Base-by-base conservation (phyloP, 495 filamentous ascomycete genomes). In the Viridothelium virens region DNA sequence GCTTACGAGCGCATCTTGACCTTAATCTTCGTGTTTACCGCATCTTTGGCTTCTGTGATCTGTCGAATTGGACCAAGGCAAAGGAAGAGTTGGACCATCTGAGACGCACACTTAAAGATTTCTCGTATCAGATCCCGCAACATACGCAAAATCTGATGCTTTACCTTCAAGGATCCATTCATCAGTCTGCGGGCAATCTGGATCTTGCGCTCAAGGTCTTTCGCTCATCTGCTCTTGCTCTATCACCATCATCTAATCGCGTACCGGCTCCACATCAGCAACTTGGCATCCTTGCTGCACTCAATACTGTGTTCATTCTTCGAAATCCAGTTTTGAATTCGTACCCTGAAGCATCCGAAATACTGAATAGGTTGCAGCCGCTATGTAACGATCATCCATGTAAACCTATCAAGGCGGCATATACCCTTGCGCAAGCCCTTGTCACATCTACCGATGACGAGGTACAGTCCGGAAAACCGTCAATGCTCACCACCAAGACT, bases 291-390 rank as follows among this genome's bases (percentile, higher is more conserved):
- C 83, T 97, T 11, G 89, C 91, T 3, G 79, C 86, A 3, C 83
- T 99, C 66, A 97, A 96, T 75, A 82, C 83, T 33, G 77, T 96
- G 36, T 87, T 92, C 74, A 94, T 97, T 65, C 79, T 96, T 68
- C 89, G 91, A 56, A 78, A 86, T 46, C 83, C 83, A 7, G 67
- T 74, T 0, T 83, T 87, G 36, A 78, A 78, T 61, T 66, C 85
- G 63, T 78, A 85, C 47, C 69, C 71, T 46, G 72, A 77, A 3
- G 74, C 83, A 11, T 70, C 77, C 3, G 74, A 78, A 5, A 73
- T 93, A 2, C 75, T 96, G n/a, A 76, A 84, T 1, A 78, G 81
- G 4, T 79, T 95, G 4, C 85, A 89, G 50, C 83, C 84, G 5
- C 81, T 90, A 67, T 92, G 89, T 75, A 77, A 77, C 14, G 77